These are phyloP conservation scores for Lactarius indigo DNA, from an alignment of 768 basidiomycete species.

Conservation along the genomic window DNA sequence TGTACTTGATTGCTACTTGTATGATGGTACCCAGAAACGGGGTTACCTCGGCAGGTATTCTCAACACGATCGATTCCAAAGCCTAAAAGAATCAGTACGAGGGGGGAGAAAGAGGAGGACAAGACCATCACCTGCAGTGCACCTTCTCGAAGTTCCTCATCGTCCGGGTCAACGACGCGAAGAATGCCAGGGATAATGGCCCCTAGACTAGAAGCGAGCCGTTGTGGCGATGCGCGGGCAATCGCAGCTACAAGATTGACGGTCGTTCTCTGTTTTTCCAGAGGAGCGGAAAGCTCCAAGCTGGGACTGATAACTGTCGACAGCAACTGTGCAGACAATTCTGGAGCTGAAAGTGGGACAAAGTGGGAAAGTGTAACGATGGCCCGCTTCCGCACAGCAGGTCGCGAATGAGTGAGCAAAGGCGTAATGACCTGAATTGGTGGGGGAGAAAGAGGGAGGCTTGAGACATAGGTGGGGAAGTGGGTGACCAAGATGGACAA, in stretches of 20 bases:
- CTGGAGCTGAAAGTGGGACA: slow-evolving; percentile 64
- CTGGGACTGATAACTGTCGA: slow-evolving; percentile 56
- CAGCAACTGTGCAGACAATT: slow-evolving; percentile 60
- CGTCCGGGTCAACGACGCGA: slow-evolving; percentile 65
- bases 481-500: slow-evolving; percentile 85
- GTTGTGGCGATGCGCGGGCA: slow-evolving; percentile 66
- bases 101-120: neutral
- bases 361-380: slow-evolving; percentile 85
- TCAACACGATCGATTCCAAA: slow-evolving; percentile 77
- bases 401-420: slow-evolving; percentile 68
- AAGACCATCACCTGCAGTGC: slow-evolving; percentile 59
- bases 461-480: slow-evolving; percentile 67
- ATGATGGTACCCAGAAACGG: slow-evolving; percentile 67
- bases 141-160: slow-evolving; percentile 81
- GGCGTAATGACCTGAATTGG: slow-evolving; percentile 68
- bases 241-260: slow-evolving; percentile 78
- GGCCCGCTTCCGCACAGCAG: slow-evolving; percentile 90
- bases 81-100: slow-evolving; percentile 46
- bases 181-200: slow-evolving; percentile 70
- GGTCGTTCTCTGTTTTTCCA: slow-evolving; percentile 74
- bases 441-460: slow-evolving; percentile 48
- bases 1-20: slow-evolving; percentile 66
- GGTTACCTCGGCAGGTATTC: slow-evolving; percentile 80
- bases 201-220: slow-evolving; percentile 56
- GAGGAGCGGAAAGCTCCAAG: slow-evolving; percentile 45